Percentiles rank a stretch among this genome's conserved stretches.
Evolutionary conservation across 352 stramenopile species (phyloP).

Genomic region (Pythium pyrilobum): DNA sequence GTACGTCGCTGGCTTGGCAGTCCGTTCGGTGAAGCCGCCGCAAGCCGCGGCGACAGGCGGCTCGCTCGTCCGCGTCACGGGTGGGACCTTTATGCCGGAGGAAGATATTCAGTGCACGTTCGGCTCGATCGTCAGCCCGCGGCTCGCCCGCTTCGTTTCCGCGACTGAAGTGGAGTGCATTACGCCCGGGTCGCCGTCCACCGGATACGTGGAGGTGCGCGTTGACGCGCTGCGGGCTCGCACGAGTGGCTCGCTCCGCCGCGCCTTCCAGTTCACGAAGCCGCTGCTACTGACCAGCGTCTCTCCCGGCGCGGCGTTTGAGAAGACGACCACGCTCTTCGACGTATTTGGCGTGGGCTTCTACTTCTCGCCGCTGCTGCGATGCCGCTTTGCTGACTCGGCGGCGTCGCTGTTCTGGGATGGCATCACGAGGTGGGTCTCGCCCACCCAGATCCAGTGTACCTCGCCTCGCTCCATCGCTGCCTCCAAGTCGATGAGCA

Average conservation of each 20-base stretch:
- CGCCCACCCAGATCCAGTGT: constrained; percentile 45
- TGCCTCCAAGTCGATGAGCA: constrained; percentile 15
- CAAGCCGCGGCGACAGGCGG: constrained; percentile 52
- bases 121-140: constrained; percentile 12
- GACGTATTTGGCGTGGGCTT: constrained; percentile 60
- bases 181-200: constrained; percentile 16
- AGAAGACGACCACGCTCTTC: constrained; percentile 37
- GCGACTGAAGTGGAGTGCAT: constrained; percentile 35
- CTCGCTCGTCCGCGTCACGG: constrained; percentile 54
- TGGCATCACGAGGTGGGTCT: constrained; percentile 32
- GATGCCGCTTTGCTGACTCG: constrained; percentile 32
- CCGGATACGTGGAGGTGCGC: constrained; percentile 21
- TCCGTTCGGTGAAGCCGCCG: constrained; percentile 32
- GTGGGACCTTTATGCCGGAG: constrained; percentile 33
- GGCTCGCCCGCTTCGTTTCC: constrained; percentile 34
- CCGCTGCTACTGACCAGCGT: constrained; percentile 29
- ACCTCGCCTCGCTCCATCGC: constrained; percentile 20
- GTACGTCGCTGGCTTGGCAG: constrained; percentile 28
- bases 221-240: constrained; percentile 7
- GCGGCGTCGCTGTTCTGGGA: background rate
- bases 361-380: constrained; percentile 34
- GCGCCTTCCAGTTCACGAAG: constrained; percentile 45
- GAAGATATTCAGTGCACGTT: constrained; percentile 54
- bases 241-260: constrained; percentile 20
- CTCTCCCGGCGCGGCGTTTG: constrained; percentile 33